Evolutionary conservation across 1,284 basidiomycete species (phyloP).

Genomic region (Butyriboletus regius): DNA sequence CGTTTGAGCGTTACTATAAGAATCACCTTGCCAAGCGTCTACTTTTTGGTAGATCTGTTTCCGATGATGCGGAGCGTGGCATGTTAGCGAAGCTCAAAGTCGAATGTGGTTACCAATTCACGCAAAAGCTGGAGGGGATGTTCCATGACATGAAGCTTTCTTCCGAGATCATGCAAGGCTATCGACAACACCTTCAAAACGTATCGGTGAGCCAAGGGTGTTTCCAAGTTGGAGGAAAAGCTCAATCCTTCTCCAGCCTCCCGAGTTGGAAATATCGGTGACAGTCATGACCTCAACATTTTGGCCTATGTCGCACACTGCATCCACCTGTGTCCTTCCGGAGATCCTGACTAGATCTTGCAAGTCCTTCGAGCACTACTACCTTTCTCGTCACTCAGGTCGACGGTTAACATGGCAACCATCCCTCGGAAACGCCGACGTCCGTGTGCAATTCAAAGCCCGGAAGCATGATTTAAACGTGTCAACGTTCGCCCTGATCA

Average conservation of each 20-base stretch:
- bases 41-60: conserved; percentile 78
- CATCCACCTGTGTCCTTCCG: conserved; percentile 63
- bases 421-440: conserved; percentile 86
- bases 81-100: conserved; percentile 98
- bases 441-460: conserved; percentile 75
- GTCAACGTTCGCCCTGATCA: conserved; percentile 82
- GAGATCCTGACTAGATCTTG: conserved; percentile 56
- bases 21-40: conserved; percentile 89
- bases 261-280: conserved; percentile 74
- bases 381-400: conserved; percentile 82
- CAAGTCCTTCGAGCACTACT: conserved; percentile 83
- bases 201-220: conserved; percentile 40
- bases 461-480: conserved; percentile 87
- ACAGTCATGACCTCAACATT: conserved; percentile 88
- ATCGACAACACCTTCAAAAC: conserved; percentile 54
- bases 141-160: conserved; percentile 96
- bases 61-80: conserved; percentile 93
- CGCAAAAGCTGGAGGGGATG: conserved; percentile 98
- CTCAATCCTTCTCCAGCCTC: conserved; percentile 41
- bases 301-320: conserved; percentile 75
- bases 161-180: conserved; percentile 73
- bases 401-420: conserved; percentile 90
- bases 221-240: not conserved
- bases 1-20: conserved; percentile 98
- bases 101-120: conserved; percentile 94